These are phyloP conservation scores for Scedosporium boydii DNA, from an alignment of 2,329 filamentous ascomycete genomes.

Conservation along the genomic window DNA sequence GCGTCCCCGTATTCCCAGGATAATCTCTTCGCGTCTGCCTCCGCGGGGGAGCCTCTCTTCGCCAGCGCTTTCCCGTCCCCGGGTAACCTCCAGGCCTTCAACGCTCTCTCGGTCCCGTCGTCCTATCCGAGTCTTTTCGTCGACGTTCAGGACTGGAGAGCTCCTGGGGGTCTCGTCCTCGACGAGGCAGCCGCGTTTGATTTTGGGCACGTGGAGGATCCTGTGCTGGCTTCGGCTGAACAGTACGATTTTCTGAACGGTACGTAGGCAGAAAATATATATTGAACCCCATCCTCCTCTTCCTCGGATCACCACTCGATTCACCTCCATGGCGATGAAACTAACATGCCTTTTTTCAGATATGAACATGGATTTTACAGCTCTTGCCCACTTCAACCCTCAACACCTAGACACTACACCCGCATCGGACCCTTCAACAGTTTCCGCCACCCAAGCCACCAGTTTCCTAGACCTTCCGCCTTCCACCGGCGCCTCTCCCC, in stretches of 20 bases:
- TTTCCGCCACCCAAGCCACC: not conserved
- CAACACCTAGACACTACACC: not conserved
- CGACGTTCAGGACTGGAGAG: not conserved
- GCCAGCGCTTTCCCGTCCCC: not conserved
- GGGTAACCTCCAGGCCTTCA: not conserved
- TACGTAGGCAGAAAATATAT: not conserved
- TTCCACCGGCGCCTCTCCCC: not conserved
- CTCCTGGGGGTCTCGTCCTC: not conserved
- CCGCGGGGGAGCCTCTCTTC: not conserved
- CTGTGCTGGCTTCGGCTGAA: not conserved
- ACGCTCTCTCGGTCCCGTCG: not conserved
- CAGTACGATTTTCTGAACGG: not conserved
- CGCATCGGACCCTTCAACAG: not conserved
- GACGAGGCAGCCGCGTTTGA: not conserved
- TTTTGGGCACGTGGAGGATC: not conserved
- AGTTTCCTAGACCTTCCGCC: not conserved
- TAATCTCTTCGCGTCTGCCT: not conserved
- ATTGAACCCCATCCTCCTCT: not conserved
- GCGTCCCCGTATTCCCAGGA: not conserved
- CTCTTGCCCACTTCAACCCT: not conserved
- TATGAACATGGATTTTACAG: slow-evolving; percentile 6
- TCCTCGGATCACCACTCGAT: not conserved
- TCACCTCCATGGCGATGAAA: not conserved
- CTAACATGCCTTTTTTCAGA: not conserved
- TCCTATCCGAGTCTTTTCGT: not conserved